Base-by-base conservation (phyloP, 2,329 filamentous ascomycete genomes). In the Purpureocillium takamizusanense region DNA sequence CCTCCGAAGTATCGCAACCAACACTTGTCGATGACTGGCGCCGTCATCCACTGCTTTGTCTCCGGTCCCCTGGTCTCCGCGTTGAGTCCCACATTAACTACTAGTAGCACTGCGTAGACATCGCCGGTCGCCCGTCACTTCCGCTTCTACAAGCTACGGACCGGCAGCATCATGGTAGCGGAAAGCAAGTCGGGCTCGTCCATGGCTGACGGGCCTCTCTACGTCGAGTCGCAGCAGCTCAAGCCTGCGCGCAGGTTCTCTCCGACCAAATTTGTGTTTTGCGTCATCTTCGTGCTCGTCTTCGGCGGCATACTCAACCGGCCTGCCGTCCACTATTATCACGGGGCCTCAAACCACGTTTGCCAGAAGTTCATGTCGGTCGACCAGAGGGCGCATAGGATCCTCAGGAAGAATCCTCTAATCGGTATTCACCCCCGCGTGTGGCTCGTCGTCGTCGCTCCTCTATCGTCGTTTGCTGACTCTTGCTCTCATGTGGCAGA, bases 401-500 rank as follows among this genome's bases (percentile, higher is more conserved):
- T 75, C 27, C 59, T 75, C 25, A 56, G 59, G 5, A 46, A 56
- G 5, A 70, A 63, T 1, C 70, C 71, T 2, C 52, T 75, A 47
- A 73, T 75, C 43, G 70, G 70, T 74, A 60, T 14, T 38, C 11
- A 25, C 14, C 12, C 5, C 14, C 4, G 17, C 13, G 28, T 25
- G 28, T 33, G 5, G 21, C 21, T 5, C 39, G 6, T 11, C 30
- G 18, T 43, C 13, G n/a, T 41, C 15, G 17, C 27, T 18, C 10
- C 11, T 18, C n/a, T 5, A 14, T 10, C 4, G 13, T 13, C 11
- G 9, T 16, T 27, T n/a, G 15, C 18, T 46, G 11, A 42, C 31
- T n/a, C n/a, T n/a, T n/a, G 9, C 16, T 4, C 10, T 27, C 7
- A 14, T 25, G 21, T 10, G 21, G 10, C 46, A 89, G 89, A 95